Evolutionary conservation across 2,329 filamentous ascomycete species (phyloP).

Genomic region (Cladophialophora carrionii): DNA sequence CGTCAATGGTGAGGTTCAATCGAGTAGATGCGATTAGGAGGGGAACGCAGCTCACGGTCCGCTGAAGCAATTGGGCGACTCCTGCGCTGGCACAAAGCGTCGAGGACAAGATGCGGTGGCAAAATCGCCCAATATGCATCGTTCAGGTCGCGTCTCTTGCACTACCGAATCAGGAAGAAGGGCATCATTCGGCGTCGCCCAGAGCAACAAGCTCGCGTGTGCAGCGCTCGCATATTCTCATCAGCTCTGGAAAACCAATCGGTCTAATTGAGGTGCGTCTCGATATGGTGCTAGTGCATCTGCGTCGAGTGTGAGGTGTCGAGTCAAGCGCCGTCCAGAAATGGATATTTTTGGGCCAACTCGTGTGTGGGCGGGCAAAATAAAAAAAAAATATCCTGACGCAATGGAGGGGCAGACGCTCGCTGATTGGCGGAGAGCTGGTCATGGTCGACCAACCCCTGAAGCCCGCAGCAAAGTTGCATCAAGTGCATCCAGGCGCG

Average conservation of each 20-base stretch:
- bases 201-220: conserved; percentile 14
- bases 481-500: conserved; percentile 15
- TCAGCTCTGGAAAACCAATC: neutral
- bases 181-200: conserved; percentile 11
- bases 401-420: conserved; percentile 16
- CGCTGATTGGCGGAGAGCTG: conserved; percentile 5
- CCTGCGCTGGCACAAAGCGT: neutral
- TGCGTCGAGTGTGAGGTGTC: conserved; percentile 7
- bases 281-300: neutral
- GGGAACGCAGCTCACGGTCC: neutral
- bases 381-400: conserved; percentile 8
- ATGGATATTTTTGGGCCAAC: conserved; percentile 6
- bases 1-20: neutral
- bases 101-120: neutral
- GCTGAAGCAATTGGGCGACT: neutral
- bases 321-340: neutral
- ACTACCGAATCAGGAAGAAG: conserved; percentile 4
- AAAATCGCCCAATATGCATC: neutral
- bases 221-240: neutral
- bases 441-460: conserved; percentile 20
- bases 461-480: conserved; percentile 21
- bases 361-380: conserved; percentile 4
- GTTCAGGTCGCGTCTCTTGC: neutral
- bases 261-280: neutral
- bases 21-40: neutral